Evolutionary conservation across 2,329 filamentous ascomycete genomes (phyloP), one percentile per base, ranked within the genome.

Genomic region (Aspergillus glaucus): DNA sequence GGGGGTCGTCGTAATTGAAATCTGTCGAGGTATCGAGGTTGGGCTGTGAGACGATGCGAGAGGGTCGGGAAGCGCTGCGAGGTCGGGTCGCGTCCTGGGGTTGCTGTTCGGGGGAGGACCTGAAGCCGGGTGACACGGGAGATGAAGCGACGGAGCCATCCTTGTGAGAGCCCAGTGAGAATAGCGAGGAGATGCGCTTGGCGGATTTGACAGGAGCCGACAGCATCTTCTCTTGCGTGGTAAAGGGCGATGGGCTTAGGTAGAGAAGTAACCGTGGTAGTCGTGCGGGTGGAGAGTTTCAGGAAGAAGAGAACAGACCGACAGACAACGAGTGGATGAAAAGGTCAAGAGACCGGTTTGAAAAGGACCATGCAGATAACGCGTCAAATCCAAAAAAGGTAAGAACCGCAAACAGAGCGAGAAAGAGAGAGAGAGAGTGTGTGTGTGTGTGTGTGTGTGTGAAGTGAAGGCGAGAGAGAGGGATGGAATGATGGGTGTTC

Each of bases 151-250:
- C 54, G 28, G 62, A 61, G 15, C 55, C 53, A 45, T 70, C 67
- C 51, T 69, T 68, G 36, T 63, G 57, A 19, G 66, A 66, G 10
- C 66, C 62, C 50, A 73, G 50, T 6, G 70, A 72, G 50, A 74
- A 73, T 42, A 75, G 64, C 34, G 72, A 75, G 9, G 71, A 73
- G 49, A 74, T 70, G 50, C 71, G 70, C 60, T 67, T 72, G 49
- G 68, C 70, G 49, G 69, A 69, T 56, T 71, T 72, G 49, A 64
- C 62, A 45, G 68, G 69, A 60, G 69, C 64, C 22, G 68, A 70
- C 56, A 72, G 58, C 66, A 70, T 69, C 53, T 40, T 40, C 19
- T 17, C 17, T 7, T 19, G n/a, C n/a, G 14, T 15, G 17, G n/a
- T 37, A 5, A 15, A 37, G 6, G 34, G n/a, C n/a, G 34, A 7